Evolutionary conservation across 257 asterid species (phyloP), one percentile per base, ranked within the genome.

Genomic region (Nicotiana tomentosiformis): DNA sequence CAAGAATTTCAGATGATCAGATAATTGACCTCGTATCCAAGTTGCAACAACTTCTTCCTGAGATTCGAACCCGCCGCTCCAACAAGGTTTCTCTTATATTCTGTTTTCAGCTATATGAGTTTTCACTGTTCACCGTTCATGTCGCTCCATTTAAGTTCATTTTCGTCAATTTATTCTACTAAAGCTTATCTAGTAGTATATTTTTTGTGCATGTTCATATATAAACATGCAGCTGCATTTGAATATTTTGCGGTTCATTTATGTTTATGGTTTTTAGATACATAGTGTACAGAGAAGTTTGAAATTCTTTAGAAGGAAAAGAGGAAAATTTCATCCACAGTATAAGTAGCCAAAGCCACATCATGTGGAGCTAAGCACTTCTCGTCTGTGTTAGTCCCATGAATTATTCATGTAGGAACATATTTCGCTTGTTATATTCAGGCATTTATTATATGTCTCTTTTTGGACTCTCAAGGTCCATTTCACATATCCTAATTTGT

Each of bases 11-110:
- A 2, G 91, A 89, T 55, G 90, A 89, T 68, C 89, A 89, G 72
- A 87, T 89, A 29, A 84, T 85, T 55, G 90, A 89, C 29, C 91
- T 89, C 29, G 87, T 89, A 10, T 87, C 91, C 81, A 87, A 89
- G 85, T 82, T 89, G 77, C 91, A 85, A 35, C 90, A 87, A 5
- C 89, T 85, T 61, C 87, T 89, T 46, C 91, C 91, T 1, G 91
- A 89, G 85, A 78, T 89, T 69, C 89, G 89, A 66, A 85, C 53
- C 17, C 78, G 90, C 39, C 89, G 91, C 78, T 80, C 90, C 1
- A 79, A 17, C 82, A 89, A 89, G 90, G 91, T 89, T 81, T 26
- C 1, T 69, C 39, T 35, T 32, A 11, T 0, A 30, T 67, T 67
- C 16, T 32, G 6, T 9, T 43, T 43, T 43, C 11, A 43, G 1